phyloP scores from a whole-genome alignment of 1,284 basidiomycete genomes.

The Sanghuangporus weigelae region DNA sequence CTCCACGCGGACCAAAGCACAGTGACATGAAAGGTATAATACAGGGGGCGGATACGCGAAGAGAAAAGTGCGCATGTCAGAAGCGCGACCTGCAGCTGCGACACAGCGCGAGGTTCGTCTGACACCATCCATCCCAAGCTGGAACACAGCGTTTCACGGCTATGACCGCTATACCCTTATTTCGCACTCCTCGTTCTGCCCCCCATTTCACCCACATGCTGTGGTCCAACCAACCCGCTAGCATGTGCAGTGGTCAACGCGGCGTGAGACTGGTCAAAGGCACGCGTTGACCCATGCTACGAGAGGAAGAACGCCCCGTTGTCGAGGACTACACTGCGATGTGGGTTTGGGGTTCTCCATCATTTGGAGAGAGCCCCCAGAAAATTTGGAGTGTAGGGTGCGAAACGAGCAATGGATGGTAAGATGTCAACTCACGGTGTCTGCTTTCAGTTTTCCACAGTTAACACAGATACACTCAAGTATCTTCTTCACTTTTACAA shows the following conservation, averaged over 20 bases:
- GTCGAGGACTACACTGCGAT: constrained; percentile 63
- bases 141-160: constrained; percentile 19
- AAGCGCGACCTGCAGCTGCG: constrained; percentile 18
- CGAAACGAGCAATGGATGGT: constrained; percentile 77
- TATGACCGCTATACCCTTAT: constrained; percentile 26
- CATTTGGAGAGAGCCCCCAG: constrained; percentile 88
- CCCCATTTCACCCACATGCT: constrained; percentile 88
- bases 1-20: constrained; percentile 11
- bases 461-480: constrained; percentile 98
- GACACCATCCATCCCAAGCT: constrained; percentile 29
- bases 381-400: constrained; percentile 87
- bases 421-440: constrained; percentile 81
- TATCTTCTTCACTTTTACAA: constrained; percentile 99
- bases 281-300: constrained; percentile 61
- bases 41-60: constrained; percentile 17
- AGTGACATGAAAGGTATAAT: constrained; percentile 15
- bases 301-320: constrained; percentile 76
- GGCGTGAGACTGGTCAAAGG: constrained; percentile 89
- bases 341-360: constrained; percentile 88
- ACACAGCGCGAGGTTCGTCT: constrained; percentile 29
- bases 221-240: constrained; percentile 73
- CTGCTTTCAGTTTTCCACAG: constrained; percentile 96
- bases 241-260: constrained; percentile 61
- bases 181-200: constrained; percentile 88
- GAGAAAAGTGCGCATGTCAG: constrained; percentile 20